Conservation (phyloP, 179 eudicot species). For the Patellifolia procumbens region DNA sequence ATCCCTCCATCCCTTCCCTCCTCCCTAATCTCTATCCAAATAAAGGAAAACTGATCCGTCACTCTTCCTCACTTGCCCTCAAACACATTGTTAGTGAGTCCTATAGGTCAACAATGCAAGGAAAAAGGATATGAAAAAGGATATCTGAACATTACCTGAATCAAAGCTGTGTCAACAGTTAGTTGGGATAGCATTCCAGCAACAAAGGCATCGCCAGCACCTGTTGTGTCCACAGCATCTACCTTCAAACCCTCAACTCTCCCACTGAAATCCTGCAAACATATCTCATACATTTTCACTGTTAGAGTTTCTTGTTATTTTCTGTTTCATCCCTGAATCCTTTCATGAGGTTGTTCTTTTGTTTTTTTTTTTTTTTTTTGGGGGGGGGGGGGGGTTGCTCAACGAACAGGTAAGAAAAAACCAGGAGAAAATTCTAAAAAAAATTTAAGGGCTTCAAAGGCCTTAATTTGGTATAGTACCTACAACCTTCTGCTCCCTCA, state of each 20-base stretch:
- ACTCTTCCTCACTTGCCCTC: no score
- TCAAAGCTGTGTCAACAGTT: conserved; percentile 63
- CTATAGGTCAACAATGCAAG: no score
- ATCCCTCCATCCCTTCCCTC: no score
- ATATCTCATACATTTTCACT: not conserved
- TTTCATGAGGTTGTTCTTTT: no score
- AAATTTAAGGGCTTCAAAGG: not conserved
- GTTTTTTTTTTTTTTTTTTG: no score
- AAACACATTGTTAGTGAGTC: no score
- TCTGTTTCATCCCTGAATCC: not conserved
- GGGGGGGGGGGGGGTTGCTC: no score
- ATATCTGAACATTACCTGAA: conserved; percentile 53
- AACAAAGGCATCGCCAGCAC: conserved; percentile 99
- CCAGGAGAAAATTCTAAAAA: not conserved
- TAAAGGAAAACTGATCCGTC: no score
- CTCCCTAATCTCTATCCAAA: no score
- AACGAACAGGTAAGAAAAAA: no score
- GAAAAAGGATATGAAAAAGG: not conserved
- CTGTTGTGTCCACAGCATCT: conserved; percentile 85
- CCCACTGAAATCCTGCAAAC: conserved; percentile 79
- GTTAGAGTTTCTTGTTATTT: not conserved
- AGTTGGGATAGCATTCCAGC: conserved; percentile 80
- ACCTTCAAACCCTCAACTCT: conserved; percentile 75
- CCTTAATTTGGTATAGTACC: conserved; percentile 88
- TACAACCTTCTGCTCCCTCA: conserved; percentile 94